Conservation (phyloP, 116 monocot genomes). For the Posidonia oceanica region DNA sequence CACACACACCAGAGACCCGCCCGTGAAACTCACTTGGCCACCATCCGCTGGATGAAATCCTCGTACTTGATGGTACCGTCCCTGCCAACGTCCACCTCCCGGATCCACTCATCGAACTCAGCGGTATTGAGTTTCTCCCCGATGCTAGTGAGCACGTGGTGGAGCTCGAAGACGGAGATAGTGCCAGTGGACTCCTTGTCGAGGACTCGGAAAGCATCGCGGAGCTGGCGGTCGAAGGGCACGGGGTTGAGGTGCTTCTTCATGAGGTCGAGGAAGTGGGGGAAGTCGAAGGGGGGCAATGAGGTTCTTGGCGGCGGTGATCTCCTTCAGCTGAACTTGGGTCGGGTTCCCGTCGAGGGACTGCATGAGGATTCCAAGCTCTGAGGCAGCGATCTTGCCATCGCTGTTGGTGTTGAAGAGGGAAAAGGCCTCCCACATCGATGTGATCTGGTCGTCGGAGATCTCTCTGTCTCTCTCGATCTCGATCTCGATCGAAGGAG, state of each 20-base stretch:
- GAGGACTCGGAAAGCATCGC: slow-evolving; percentile 62
- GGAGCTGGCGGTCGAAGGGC: slow-evolving; percentile 63
- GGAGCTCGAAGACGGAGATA: slow-evolving; percentile 51
- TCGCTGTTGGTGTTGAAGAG: slow-evolving; percentile 68
- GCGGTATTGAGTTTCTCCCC: slow-evolving; percentile 71
- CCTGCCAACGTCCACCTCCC: slow-evolving; percentile 48
- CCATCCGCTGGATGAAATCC: slow-evolving; percentile 65
- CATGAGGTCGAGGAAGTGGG: slow-evolving; percentile 61
- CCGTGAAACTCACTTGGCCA: slow-evolving; percentile 44
- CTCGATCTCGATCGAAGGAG: background rate
- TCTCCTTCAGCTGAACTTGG: slow-evolving; percentile 57
- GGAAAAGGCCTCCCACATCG: slow-evolving; percentile 63
- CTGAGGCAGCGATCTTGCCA: slow-evolving; percentile 58
- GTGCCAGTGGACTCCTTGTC: slow-evolving; percentile 57
- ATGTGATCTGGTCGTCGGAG: slow-evolving; percentile 50
- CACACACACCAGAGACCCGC: background rate
- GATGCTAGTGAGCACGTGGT: slow-evolving; percentile 59
- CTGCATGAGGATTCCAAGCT: slow-evolving; percentile 69
- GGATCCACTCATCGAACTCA: slow-evolving; percentile 77
- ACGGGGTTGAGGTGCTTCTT: slow-evolving; percentile 37
- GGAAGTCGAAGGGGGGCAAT: slow-evolving; percentile 58
- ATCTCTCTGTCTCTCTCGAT: slow-evolving; percentile 18
- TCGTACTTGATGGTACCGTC: slow-evolving; percentile 62
- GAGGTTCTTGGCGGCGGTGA: slow-evolving; percentile 38
- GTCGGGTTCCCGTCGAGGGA: slow-evolving; percentile 71